Evolutionary conservation across 1,284 basidiomycete genomes (phyloP).

Genomic region (Hemileia vastatrix): DNA sequence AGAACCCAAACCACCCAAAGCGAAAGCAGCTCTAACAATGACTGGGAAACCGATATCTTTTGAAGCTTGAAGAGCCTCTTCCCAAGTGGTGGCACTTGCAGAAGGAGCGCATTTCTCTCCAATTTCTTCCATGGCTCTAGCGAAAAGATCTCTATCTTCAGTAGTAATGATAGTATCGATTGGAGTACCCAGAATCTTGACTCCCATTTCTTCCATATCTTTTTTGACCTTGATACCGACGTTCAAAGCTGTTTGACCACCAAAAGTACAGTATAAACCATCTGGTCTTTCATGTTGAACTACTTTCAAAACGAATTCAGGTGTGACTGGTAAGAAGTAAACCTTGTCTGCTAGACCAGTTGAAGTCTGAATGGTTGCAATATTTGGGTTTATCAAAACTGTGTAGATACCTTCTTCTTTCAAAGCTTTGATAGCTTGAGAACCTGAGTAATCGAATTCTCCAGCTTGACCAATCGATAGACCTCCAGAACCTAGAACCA

Average conservation of each 20-base stretch:
- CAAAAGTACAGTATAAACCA: slow-evolving; percentile 96
- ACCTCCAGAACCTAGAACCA: slow-evolving; percentile 92
- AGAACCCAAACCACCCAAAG: slow-evolving; percentile 91
- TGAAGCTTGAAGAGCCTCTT: slow-evolving; percentile 76
- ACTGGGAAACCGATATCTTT: slow-evolving; percentile 81
- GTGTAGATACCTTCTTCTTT: slow-evolving; percentile 99
- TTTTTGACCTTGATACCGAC: slow-evolving; percentile 97
- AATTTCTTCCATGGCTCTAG: slow-evolving; percentile 84
- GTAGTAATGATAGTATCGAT: slow-evolving; percentile 96
- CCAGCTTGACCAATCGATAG: slow-evolving; percentile 96
- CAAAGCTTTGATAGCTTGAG: slow-evolving; percentile 96
- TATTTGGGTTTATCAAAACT: slow-evolving; percentile 95
- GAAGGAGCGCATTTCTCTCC: slow-evolving; percentile 88
- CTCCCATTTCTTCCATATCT: slow-evolving; percentile 70
- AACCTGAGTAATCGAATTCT: slow-evolving; percentile 98
- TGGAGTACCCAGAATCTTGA: slow-evolving; percentile 86
- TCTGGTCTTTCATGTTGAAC: slow-evolving; percentile 98
- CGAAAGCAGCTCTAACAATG: slow-evolving; percentile 91
- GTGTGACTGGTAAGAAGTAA: slow-evolving; percentile 95
- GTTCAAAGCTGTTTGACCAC: slow-evolving; percentile 91
- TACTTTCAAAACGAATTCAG: slow-evolving; percentile 93
- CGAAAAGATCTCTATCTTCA: slow-evolving; percentile 90
- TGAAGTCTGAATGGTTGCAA: slow-evolving; percentile 97
- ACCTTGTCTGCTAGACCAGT: slow-evolving; percentile 97
- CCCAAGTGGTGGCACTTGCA: slow-evolving; percentile 62